Base-by-base conservation (phyloP, 2,329 filamentous ascomycete species). In the Botrytis pseudocinerea region DNA sequence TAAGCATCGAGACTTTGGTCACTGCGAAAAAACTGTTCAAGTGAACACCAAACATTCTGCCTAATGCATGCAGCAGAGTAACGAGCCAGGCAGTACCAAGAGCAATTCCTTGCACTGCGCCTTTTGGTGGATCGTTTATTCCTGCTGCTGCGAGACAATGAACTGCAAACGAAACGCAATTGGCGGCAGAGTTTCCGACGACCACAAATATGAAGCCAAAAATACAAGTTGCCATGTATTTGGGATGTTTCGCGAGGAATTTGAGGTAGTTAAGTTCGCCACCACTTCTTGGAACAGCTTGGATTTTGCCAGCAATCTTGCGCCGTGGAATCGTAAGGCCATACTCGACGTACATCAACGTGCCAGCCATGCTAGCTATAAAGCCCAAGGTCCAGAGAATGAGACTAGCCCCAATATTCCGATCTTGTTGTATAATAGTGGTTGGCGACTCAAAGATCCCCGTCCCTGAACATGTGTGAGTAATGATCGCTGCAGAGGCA, bases 331-430 rank as follows among this genome's bases (percentile, higher is more conserved):
- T 82, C 35, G 84, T 85, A n/a, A 86, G 80, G 2, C 85, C 85
- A 68, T 85, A 85, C 74, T 87, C 85, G n/a, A 86, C 78, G 73
- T 81, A 81, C n/a, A 82, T 62, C 51, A 73, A 51, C 9, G 73
- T 69, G 25, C 76, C 76, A 18, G 76, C 76, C 59, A 77, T 73
- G 4, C 72, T 73, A 28, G 71, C 65, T 51, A 84, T 74, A 32
- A 81, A 82, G 42, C 85, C 87, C 20, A 87, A 79, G 0, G 86
- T 82, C 87, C 87, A 89, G 16, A 89, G 81, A 40, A 88, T 81
- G 14, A 89, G 80, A 18, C 85, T 82, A 59, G 87, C 83, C 6
- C 87, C 87, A 3, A 88, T 86, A 84, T 85, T 72, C 87, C 87
- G 2, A 89, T 75, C 74, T 42, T 70, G 73, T 42, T 62, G 46